Evolutionary conservation across 2,329 filamentous ascomycete species (phyloP).

Genomic region (Diplodia mutila): DNA sequence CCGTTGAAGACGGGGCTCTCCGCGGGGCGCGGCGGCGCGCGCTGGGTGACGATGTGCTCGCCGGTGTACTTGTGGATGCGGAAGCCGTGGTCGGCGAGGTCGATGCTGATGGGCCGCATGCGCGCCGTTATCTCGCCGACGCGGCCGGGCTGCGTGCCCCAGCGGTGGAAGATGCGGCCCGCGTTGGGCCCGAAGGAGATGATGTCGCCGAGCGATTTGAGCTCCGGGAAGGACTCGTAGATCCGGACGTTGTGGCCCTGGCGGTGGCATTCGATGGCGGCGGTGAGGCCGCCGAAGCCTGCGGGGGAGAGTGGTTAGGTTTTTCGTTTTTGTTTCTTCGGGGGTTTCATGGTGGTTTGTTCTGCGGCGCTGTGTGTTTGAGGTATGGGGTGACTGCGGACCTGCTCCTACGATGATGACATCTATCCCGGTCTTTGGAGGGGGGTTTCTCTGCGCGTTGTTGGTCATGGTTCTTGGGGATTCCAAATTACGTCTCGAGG

Average conservation of each 20-base stretch:
- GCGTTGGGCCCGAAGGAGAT: constrained; percentile 66
- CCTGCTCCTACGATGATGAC: constrained; percentile 55
- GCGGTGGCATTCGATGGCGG: constrained; percentile 65
- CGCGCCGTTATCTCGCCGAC: constrained; percentile 52
- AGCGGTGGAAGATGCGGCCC: constrained; percentile 64
- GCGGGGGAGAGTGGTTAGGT: constrained; percentile 30
- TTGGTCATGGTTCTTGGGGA: constrained; percentile 21
- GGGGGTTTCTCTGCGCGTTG: constrained; percentile 28
- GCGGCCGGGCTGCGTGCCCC: constrained; percentile 55
- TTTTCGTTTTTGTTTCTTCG: neutral
- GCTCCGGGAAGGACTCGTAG: constrained; percentile 60
- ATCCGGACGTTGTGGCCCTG: constrained; percentile 64
- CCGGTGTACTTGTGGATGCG: constrained; percentile 66
- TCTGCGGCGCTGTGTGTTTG: neutral
- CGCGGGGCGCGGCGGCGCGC: constrained; percentile 47
- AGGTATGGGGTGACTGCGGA: constrained; percentile 33
- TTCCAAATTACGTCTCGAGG: neutral
- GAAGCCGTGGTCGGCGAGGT: constrained; percentile 59
- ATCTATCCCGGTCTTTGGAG: constrained; percentile 53
- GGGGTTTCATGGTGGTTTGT: no score
- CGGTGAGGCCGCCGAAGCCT: constrained; percentile 65
- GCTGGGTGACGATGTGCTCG: constrained; percentile 63
- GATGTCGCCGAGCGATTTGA: constrained; percentile 65
- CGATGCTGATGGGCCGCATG: constrained; percentile 57
- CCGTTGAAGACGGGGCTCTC: constrained; percentile 63